A percentile compares a stretch with the other conserved stretches of the same genome.
Conservation (phyloP, 1,139 yeast genomes). For the Pichia norvegensis region DNA sequence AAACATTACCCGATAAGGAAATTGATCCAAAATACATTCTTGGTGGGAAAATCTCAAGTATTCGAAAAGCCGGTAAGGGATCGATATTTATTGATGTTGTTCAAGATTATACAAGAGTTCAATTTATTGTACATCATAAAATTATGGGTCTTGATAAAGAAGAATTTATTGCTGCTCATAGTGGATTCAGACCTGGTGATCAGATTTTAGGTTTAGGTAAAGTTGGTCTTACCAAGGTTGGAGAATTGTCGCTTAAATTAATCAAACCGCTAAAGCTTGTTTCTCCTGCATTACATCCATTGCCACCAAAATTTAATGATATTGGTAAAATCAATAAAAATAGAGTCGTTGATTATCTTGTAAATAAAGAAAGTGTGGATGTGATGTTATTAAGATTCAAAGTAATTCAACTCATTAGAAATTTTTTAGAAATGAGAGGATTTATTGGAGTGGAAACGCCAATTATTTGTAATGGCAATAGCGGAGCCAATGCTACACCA, state of each 20-base stretch:
- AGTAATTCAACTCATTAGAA: slow-evolving; percentile 48
- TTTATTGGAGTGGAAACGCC: slow-evolving; percentile 90
- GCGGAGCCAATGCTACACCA: slow-evolving; percentile 89
- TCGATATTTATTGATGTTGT: slow-evolving; percentile 58
- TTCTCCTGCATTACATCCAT: slow-evolving; percentile 62
- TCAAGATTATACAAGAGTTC: slow-evolving; percentile 52
- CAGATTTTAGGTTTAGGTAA: slow-evolving; percentile 53
- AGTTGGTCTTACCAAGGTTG: slow-evolving; percentile 70
- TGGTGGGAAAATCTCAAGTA: slow-evolving; percentile 47
- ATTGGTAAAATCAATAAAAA: slow-evolving; percentile 53
- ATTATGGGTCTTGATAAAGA: slow-evolving; percentile 36
- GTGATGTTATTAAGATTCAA: slow-evolving; percentile 47
- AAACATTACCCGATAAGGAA: slow-evolving; percentile 16
- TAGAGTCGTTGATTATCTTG: slow-evolving; percentile 68
- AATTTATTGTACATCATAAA: slow-evolving; percentile 52
- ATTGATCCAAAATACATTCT: slow-evolving; percentile 20
- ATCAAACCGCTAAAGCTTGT: slow-evolving; percentile 41
- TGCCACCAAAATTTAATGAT: slow-evolving; percentile 58
- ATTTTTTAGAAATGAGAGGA: slow-evolving; percentile 44
- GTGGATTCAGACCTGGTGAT: slow-evolving; percentile 61
- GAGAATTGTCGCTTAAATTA: slow-evolving; percentile 71
- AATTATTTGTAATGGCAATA: slow-evolving; percentile 56
- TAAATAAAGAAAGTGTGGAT: slow-evolving; percentile 43
- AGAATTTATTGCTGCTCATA: slow-evolving; percentile 40
- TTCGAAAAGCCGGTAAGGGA: slow-evolving; percentile 59